Evolutionary conservation across 352 stramenopile genomes (phyloP), one percentile per base, ranked within the genome.

Genomic region (Phytophthora chlamydospora): DNA sequence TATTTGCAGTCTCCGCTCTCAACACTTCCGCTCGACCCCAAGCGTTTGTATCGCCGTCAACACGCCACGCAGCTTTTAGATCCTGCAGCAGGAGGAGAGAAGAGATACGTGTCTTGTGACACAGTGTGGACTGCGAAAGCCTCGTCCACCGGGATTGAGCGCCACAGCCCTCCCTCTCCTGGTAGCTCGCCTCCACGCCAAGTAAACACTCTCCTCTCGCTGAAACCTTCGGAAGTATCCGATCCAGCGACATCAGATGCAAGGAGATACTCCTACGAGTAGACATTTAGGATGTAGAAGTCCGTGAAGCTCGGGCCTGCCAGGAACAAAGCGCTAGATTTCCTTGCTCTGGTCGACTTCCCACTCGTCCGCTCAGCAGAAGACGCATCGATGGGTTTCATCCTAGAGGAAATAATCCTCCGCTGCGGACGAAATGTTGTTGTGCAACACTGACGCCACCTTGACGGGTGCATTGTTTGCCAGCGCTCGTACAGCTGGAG

Each of bases 301-400:
- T 70, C 61, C 19, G 61, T 69, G 34, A 58, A 65, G 13, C 29
- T 55, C 33, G 61, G 46, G 8, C 27, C 60, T 0, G 54, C 35
- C n/a, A 16, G 64, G 64, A 2, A 68, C 44, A 21, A 73, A 58
- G 3, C 51, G 52, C 58, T 58, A 73, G 48, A 78, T 58, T 17
- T 85, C 73, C 34, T 80, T 82, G 39, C 61, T 60, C 13, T 70
- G 49, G 27, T 80, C 66, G 3, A 63, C 46, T 17, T 65, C 69
- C 63, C 66, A 82, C 8, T 57, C 45, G 12, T 60, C 49, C 0
- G 48, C 43, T 72, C 75, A 85, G 19, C 60, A 72, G 33, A 84
- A 85, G 12, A 82, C 59, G 21, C 71, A 69, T 7, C 73, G 72
- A 17, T 67, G 73, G 31, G 68, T 61, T 42, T 64, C 58, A 9